Base-by-base conservation (phyloP, 2,329 filamentous ascomycete species). In the Zalaria sp. region DNA sequence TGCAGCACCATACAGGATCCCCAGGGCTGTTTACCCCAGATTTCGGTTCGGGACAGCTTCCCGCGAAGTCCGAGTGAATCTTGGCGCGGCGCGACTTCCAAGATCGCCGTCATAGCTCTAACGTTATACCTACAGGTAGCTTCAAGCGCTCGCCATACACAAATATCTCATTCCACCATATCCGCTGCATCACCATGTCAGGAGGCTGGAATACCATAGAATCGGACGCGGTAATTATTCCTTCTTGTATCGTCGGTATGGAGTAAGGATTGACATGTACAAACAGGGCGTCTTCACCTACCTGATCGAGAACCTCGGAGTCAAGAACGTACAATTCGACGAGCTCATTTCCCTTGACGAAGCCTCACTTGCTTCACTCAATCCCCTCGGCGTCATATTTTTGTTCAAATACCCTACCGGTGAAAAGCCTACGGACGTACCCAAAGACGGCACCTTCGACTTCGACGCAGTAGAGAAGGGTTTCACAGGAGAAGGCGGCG, bases 181-280 rank as follows among this genome's bases (percentile, higher is more conserved):
- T 18, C 18, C 18, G 18, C 18, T 18, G 18, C 18, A 18, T 35
- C 11, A 44, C 25, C 37, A 58, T 58, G 55, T 57, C 54, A 18
- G 83, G 79, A 53, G 88, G 89, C 49, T 96, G 89, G 89, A 94
- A 93, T 64, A 96, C 89, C 34, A 95, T 96, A 58, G 89, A 96
- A 65, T 93, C 85, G 49, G 89, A 96, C 69, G 89, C 89, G 62
- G 88, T 93, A 74, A 53, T 75, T 67, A 46, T 5, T 18, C n/a
- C 32, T 40, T 35, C n/a, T 28, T 11, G 32, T n/a, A 34, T 40
- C 25, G 7, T 38, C 37, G 9, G 26, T 32, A 5, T 28, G 10
- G 9, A 25, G 18, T n/a, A 18, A 18, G 27, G 11, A 39, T 34
- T 44, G 29, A 44, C 37, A 32, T 9, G 2, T 8, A 27, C 3